Base-by-base conservation (phyloP, 73 alveolate genomes). In the Stentor roeselii region DNA sequence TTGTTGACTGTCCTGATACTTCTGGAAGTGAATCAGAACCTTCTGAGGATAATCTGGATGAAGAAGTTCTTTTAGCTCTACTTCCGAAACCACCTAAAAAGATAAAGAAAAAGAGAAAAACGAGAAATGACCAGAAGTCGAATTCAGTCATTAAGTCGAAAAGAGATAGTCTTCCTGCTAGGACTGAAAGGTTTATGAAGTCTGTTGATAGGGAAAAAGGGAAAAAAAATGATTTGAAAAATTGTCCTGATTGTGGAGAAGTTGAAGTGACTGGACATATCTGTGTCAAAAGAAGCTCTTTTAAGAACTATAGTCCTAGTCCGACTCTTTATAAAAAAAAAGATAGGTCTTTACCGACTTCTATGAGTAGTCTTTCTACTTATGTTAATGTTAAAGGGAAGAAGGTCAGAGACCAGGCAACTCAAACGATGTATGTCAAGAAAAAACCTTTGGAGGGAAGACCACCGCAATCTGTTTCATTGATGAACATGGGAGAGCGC, bases 21-120 rank as follows among this genome's bases (percentile, higher is more conserved):
- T 88, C 95, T 74, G 97, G 95, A 60, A 84, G 94, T 11, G 98
- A 94, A 42, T 90, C 96, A 58, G 93, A 90, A 21, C 98, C 98
- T 15, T 88, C 95, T 75, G 97, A 89, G 35, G 98, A 94, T 85
- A 94, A 94, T 87, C 77, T 94, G 37, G 96, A 92, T 36, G 91
- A 87, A 82, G 94, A 87, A 41, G 95, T 88, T 78, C 77, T 94
- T 74, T 90, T 86, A 27, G 86, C 88, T 78, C 60, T 91, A 85
- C 76, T 90, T 27, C 84, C 84, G 14, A 41, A 86, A 88, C 36
- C 89, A 83, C 36, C 35, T 27, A 3, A 60, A 83, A 87, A 60
- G 76, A 83, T 60, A 67, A 86, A 86, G 60, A 21, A 86, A 77
- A 87, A 82, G 60, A 35, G 15, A 6, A 40, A 32, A 67, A n/a